phyloP scores from a whole-genome alignment of 768 basidiomycete species.

The Dioszegia hungarica region DNA sequence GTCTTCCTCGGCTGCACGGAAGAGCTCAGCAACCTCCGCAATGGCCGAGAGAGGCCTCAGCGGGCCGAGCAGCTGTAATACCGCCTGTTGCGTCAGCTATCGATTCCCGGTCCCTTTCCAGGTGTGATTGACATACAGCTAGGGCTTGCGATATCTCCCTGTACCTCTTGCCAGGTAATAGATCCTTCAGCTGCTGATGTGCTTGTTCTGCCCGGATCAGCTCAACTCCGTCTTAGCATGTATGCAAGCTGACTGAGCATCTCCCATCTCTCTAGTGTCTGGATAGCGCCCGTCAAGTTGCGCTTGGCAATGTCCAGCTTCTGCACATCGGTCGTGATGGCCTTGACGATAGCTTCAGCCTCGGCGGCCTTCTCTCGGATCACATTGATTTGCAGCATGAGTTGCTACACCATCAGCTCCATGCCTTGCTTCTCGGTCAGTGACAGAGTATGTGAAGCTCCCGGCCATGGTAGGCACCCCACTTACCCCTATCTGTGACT shows the following conservation, averaged over 20 bases:
- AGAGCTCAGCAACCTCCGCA: constrained; percentile 68
- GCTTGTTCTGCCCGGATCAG: constrained; percentile 62
- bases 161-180: constrained; percentile 73
- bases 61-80: constrained; percentile 73
- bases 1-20: constrained; percentile 71
- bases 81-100: constrained; percentile 57
- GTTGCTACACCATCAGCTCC: constrained; percentile 59
- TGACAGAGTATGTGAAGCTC: too few relatives aligned
- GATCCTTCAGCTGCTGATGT: constrained; percentile 70
- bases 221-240: background rate
- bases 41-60: constrained; percentile 78
- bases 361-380: constrained; percentile 96
- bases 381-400: constrained; percentile 89
- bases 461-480: background rate
- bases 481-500: constrained; percentile 90
- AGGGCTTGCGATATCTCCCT: constrained; percentile 77
- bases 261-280: constrained; percentile 78
- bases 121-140: constrained; percentile 54
- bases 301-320: constrained; percentile 87
- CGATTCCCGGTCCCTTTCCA: background rate
- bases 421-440: too few relatives aligned
- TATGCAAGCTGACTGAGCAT: constrained; percentile 70
- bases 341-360: constrained; percentile 88
- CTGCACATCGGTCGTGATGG: constrained; percentile 96
- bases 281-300: constrained; percentile 85